Percentiles rank a stretch among this genome's conserved stretches.
Evolutionary conservation across 2,329 filamentous ascomycete species (phyloP).

Genomic region (Celoporthe dispersa): DNA sequence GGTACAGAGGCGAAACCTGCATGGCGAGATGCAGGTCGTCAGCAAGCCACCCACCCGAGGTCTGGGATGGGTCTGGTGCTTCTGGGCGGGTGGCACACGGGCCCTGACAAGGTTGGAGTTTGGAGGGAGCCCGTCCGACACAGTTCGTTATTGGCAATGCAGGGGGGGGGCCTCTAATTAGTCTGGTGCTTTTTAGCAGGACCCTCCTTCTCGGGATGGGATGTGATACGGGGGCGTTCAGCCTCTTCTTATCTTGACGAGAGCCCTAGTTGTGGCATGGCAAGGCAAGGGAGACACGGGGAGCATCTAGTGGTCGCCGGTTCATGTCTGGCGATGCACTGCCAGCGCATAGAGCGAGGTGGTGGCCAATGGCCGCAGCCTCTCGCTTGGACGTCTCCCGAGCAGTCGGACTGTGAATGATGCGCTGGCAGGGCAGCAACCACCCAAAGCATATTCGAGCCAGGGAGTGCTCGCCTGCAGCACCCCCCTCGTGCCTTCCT

Average conservation of each 20-base stretch:
- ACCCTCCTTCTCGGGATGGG: background rate
- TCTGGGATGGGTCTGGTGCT: background rate
- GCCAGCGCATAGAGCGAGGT: constrained; percentile 25
- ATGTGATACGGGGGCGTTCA: constrained; percentile 5
- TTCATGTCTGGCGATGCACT: constrained; percentile 17
- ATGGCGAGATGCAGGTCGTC: constrained; percentile 17
- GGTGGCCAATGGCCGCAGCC: constrained; percentile 13
- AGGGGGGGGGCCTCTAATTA: background rate
- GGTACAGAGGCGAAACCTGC: constrained; percentile 10
- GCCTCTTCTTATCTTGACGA: constrained; percentile 12
- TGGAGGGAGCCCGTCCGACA: background rate
- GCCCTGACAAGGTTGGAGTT: background rate
- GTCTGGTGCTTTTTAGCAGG: background rate
- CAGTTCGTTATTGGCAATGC: background rate
- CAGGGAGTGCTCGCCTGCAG: background rate
- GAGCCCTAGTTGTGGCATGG: background rate
- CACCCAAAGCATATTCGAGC: background rate
- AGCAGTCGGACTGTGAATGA: background rate
- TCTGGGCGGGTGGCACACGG: background rate
- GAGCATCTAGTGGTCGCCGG: constrained; percentile 15
- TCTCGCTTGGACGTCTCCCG: constrained; percentile 7
- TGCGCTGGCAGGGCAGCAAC: constrained; percentile 21
- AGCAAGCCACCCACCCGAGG: constrained; percentile 14
- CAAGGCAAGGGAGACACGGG: background rate
- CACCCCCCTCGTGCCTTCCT: background rate